These are phyloP conservation scores for Diaporthe aspalathi DNA, from an alignment of 2,329 filamentous ascomycete genomes.

Conservation along the genomic window DNA sequence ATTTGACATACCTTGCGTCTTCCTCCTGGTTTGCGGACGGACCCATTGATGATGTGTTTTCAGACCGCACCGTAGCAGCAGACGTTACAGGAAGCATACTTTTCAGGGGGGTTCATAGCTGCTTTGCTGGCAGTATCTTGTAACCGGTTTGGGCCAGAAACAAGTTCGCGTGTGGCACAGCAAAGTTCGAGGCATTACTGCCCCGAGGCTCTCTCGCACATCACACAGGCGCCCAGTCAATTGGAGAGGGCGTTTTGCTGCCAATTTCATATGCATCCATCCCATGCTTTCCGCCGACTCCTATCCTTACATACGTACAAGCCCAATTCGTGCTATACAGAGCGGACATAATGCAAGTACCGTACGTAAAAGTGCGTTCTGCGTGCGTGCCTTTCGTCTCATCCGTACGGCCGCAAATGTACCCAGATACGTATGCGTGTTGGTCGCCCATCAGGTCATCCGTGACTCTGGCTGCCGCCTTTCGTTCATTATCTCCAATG, in stretches of 20 bases:
- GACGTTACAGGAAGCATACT: neutral
- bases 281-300: constrained; percentile 33
- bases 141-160: too few relatives aligned
- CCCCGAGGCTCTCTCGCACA: too few relatives aligned
- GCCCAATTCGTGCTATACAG: constrained; percentile 29
- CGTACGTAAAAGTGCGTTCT: constrained; percentile 34
- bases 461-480: constrained; percentile 13
- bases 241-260: neutral
- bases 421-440: constrained; percentile 23
- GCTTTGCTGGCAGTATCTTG: too few relatives aligned
- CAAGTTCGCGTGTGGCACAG: too few relatives aligned
- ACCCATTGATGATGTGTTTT: too few relatives aligned
- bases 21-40: too few relatives aligned
- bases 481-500: constrained; percentile 26
- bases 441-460: constrained; percentile 26
- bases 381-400: constrained; percentile 35
- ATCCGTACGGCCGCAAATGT: constrained; percentile 33
- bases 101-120: too few relatives aligned
- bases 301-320: constrained; percentile 38
- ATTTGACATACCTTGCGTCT: neutral
- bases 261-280: constrained; percentile 34
- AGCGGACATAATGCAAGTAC: constrained; percentile 33
- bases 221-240: neutral
- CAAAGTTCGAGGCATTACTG: too few relatives aligned
- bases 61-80: neutral